These are phyloP conservation scores for Salix exigua DNA, from an alignment of 345 rosid genomes.

Conservation along the genomic window DNA sequence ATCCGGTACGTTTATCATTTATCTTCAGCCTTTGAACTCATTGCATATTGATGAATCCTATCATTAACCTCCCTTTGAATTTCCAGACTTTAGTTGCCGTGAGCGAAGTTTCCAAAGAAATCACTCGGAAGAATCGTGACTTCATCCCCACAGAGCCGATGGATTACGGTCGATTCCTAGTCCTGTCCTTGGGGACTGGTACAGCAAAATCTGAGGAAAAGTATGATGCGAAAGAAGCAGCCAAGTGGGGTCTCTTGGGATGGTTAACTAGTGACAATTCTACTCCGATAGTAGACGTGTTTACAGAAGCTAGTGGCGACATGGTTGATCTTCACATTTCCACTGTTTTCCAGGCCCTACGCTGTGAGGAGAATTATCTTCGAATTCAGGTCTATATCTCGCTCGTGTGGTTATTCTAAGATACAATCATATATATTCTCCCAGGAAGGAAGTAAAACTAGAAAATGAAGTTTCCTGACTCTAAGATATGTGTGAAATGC, in stretches of 20 bases:
- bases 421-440: not conserved
- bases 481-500: not conserved
- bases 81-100: constrained; percentile 46
- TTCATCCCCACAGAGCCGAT: not conserved
- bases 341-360: constrained; percentile 45
- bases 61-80: too few relatives aligned
- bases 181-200: constrained; percentile 64
- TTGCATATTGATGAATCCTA: too few relatives aligned
- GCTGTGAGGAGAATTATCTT: constrained; percentile 40
- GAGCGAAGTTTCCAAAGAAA: constrained; percentile 48
- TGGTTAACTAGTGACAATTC: constrained; percentile 51
- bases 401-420: not conserved
- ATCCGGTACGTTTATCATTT: constrained; percentile 33
- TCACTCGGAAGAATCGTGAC: not conserved
- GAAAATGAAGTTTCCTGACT: too few relatives aligned
- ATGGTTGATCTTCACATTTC: constrained; percentile 62
- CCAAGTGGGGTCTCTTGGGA: constrained; percentile 60
- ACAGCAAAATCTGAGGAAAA: constrained; percentile 33
- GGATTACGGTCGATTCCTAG: constrained; percentile 46
- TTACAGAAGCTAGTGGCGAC: constrained; percentile 22
- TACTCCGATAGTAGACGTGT: constrained; percentile 54
- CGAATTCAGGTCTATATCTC: constrained; percentile 39
- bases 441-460: not conserved
- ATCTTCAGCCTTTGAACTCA: too few relatives aligned
- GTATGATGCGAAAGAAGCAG: constrained; percentile 40